Evolutionary conservation across 352 stramenopile genomes (phyloP).

Genomic region (Phytophthora colocasiae): DNA sequence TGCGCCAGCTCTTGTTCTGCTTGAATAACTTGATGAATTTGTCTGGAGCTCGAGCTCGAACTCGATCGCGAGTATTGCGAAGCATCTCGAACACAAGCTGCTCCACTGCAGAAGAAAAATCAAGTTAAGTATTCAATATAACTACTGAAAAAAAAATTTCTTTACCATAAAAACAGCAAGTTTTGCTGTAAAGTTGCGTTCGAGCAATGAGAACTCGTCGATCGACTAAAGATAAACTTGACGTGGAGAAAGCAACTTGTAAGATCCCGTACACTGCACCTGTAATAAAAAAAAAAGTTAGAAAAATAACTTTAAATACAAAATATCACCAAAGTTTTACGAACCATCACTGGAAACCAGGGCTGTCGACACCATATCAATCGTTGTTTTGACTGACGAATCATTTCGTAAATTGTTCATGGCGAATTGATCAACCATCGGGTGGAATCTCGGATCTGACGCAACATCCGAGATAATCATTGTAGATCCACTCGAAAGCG

Average conservation of each 20-base stretch:
- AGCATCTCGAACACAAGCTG: slow-evolving; percentile 71
- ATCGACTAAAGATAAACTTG: slow-evolving; percentile 21
- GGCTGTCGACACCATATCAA: slow-evolving; percentile 52
- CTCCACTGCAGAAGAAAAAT: slow-evolving; percentile 53
- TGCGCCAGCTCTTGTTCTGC: slow-evolving; percentile 79
- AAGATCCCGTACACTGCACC: slow-evolving; percentile 58
- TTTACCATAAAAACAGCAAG: slow-evolving; percentile 51
- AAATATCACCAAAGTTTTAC: background rate
- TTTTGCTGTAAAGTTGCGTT: slow-evolving; percentile 43
- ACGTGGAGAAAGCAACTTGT: slow-evolving; percentile 52
- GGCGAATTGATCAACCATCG: slow-evolving; percentile 70
- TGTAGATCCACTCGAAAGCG: slow-evolving; percentile 45
- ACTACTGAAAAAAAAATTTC: background rate
- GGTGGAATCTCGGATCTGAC: slow-evolving; percentile 62
- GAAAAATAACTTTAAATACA: too few relatives aligned
- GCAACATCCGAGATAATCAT: slow-evolving; percentile 50
- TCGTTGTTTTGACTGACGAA: slow-evolving; percentile 20
- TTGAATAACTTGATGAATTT: slow-evolving; percentile 73
- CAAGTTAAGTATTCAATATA: background rate
- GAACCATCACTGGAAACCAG: slow-evolving; percentile 54
- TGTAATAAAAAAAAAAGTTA: slow-evolving; percentile 12
- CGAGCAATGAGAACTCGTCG: slow-evolving; percentile 28
- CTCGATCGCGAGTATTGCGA: slow-evolving; percentile 56
- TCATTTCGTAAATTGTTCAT: slow-evolving; percentile 25
- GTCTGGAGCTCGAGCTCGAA: slow-evolving; percentile 50